These are phyloP conservation scores for Leptoxyphium fumago DNA, from an alignment of 2,329 filamentous ascomycete species.

Conservation along the genomic window DNA sequence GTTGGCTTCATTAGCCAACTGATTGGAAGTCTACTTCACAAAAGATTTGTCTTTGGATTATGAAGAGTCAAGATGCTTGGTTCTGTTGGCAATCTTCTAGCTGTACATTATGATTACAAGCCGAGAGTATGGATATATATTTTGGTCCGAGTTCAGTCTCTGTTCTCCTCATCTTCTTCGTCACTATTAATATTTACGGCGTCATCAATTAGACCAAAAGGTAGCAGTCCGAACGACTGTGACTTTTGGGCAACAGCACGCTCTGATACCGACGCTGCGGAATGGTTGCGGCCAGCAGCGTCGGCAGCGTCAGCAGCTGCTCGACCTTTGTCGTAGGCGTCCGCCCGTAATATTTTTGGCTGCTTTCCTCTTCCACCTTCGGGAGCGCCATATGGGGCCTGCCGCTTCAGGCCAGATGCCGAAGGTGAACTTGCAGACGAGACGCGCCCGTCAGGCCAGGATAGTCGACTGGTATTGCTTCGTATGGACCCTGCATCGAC, in stretches of 20 bases:
- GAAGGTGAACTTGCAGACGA: background rate
- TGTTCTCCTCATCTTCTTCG: background rate
- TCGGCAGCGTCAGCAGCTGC: background rate
- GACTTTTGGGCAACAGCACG: background rate
- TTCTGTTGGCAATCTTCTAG: too few relatives aligned
- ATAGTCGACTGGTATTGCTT: too few relatives aligned
- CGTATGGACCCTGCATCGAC: conserved; percentile 3
- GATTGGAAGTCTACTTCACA: too few relatives aligned
- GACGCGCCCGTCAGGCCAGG: background rate
- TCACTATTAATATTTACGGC: background rate
- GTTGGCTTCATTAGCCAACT: too few relatives aligned
- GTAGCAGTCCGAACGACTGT: background rate
- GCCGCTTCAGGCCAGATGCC: background rate
- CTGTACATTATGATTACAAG: too few relatives aligned
- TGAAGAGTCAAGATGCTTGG: too few relatives aligned
- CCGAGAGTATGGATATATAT: too few relatives aligned
- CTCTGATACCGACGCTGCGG: background rate
- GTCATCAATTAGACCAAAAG: background rate
- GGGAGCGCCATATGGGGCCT: background rate
- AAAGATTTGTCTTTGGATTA: too few relatives aligned
- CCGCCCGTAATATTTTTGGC: background rate
- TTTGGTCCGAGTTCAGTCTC: background rate
- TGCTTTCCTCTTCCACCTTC: background rate
- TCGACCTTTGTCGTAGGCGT: background rate
- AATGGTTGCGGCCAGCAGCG: background rate